Percentiles rank a stretch among this genome's conserved stretches.
These are phyloP conservation scores for Coemansia sp. DNA, from an alignment of 192 early-diverging fungal genomes.

Conservation along the genomic window DNA sequence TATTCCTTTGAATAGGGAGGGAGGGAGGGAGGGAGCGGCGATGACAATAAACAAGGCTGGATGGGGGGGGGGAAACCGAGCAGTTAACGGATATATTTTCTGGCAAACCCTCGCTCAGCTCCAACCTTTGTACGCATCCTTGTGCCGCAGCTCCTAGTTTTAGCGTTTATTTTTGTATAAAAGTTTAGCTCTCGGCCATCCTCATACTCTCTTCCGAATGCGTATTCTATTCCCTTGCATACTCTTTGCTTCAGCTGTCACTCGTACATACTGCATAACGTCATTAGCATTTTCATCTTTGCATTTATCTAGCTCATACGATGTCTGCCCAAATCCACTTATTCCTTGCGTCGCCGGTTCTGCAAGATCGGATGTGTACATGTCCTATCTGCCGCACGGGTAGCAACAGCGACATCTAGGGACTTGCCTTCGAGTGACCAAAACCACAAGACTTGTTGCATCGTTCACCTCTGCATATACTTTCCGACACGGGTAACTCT, in stretches of 20 bases:
- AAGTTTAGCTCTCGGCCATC: not conserved
- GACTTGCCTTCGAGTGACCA: not conserved
- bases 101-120: not conserved
- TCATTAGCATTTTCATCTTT: not conserved
- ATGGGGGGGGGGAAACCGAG: not conserved
- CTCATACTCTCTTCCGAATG: not conserved
- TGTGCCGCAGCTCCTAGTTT: not conserved
- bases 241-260: not conserved
- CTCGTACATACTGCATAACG: not conserved
- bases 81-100: not conserved
- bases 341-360: not conserved
- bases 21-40: not conserved
- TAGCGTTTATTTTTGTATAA: not conserved
- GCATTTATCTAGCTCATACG: not conserved
- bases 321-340: not conserved
- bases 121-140: not conserved
- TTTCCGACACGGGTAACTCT: not conserved
- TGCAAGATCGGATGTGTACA: constrained; percentile 44
- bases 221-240: not conserved
- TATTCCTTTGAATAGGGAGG: not conserved
- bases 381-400: constrained; percentile 48
- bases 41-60: not conserved
- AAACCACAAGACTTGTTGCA: not conserved
- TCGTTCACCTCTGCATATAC: not conserved
- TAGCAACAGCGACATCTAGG: constrained; percentile 32